Evolutionary conservation across 2,329 filamentous ascomycete genomes (phyloP).

Genomic region (Aspergillus flavus): DNA sequence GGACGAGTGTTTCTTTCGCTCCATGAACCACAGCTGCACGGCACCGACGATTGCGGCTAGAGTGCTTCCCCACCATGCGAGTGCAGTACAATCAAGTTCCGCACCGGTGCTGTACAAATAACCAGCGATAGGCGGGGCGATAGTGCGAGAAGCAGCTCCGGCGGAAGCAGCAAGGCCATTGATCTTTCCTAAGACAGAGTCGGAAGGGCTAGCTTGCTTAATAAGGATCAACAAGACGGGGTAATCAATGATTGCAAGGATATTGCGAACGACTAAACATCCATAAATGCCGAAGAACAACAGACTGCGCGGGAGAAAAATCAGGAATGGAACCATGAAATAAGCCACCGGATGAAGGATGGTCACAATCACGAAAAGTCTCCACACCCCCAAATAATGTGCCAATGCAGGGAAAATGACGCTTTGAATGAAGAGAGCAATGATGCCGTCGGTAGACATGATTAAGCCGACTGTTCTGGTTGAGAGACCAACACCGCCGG

Average conservation of each 20-base stretch:
- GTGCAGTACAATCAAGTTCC: conserved; percentile 59
- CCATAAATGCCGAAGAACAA: conserved; percentile 66
- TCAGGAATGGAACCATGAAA: conserved; percentile 69
- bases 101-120: conserved; percentile 66
- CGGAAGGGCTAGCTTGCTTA: conserved; percentile 69
- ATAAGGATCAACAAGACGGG: conserved; percentile 71
- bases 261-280: conserved; percentile 66
- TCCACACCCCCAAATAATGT: conserved; percentile 67
- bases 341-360: conserved; percentile 68
- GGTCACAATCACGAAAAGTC: conserved; percentile 65
- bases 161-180: conserved; percentile 73
- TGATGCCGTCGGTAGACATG: conserved; percentile 69
- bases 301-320: conserved; percentile 56
- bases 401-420: conserved; percentile 69
- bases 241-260: conserved; percentile 69
- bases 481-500: conserved; percentile 67
- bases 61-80: conserved; percentile 65
- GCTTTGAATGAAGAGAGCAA: conserved; percentile 73
- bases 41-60: conserved; percentile 59
- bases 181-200: conserved; percentile 67
- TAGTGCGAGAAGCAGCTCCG: conserved; percentile 70
- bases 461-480: conserved; percentile 69
- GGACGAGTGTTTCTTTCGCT: conserved; percentile 49
- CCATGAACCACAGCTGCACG: conserved; percentile 59
- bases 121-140: conserved; percentile 69